Evolutionary conservation across 2,329 filamentous ascomycete species (phyloP), one percentile per base, ranked within the genome.

Genomic region (Fusarium ramigenum): DNA sequence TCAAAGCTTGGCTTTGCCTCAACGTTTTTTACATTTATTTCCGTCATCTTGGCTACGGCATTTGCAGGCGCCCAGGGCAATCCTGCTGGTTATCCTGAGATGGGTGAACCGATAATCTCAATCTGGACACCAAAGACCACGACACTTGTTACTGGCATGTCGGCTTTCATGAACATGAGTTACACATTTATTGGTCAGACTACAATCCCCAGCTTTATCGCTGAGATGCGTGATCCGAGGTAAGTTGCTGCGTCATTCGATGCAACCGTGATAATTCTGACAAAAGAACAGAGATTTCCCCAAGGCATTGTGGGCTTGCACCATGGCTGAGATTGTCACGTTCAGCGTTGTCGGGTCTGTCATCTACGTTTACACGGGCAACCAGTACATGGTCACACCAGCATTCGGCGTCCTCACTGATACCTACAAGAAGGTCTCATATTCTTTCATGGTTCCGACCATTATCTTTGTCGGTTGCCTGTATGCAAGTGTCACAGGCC

Each of bases 121-220:
- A 89, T 90, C 0, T 80, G 95, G 36, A 93, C 94, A 0, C 82
- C 90, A 10, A 81, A 85, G 5, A 89, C 91, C 34, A 96, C 93
- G 0, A 93, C 92, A 0, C 97, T 97, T 74, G 93, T 97, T 2
- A 85, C 87, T 6, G 95, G 92, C 18, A 91, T 97, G 87, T 94
- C 91, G 57, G 95, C 95, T 0, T 97, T 97, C 82, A 87, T 97
- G 81, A 98, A 97, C 82, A 97, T 98, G 80, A 93, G 91, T 82
- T 97, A 97, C 80, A 97, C 95, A 0, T 97, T 97, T 79, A 97
- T 97, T 74, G 95, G 95, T 0, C 95, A 98, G 80, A 97, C 97
- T 77, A 97, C 95, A 0, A 87, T 98, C 14, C 95, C 95, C 1
- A 95, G 93, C 75, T 98, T 98, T 84, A 97, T 98, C 72, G 95